Conservation (phyloP, 441 rosid species). For the Gossypium davidsonii region DNA sequence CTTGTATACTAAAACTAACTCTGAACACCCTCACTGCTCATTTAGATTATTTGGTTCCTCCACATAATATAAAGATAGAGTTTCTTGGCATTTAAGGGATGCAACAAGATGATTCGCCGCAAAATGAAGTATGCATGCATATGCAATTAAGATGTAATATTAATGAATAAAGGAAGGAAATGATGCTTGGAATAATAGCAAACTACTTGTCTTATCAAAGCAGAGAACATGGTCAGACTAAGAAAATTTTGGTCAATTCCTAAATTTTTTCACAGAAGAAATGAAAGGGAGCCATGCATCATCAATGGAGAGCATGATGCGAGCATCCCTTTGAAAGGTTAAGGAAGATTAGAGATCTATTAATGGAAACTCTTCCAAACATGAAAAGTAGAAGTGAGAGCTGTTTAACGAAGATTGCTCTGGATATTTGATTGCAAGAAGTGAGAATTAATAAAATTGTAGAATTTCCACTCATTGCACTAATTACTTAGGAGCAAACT, state of each 20-base stretch:
- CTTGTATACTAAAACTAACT: neutral
- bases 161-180: neutral
- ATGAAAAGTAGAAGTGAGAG: neutral
- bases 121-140: neutral
- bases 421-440: neutral
- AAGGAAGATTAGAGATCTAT: neutral
- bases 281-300: neutral
- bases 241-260: neutral
- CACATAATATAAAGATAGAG: neutral
- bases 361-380: neutral
- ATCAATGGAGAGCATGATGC: neutral
- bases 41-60: neutral
- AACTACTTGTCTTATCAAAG: neutral
- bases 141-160: neutral
- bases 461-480: neutral
- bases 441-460: neutral
- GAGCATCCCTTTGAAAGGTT: neutral
- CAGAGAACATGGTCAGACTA: neutral
- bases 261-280: neutral
- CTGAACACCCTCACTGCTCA: neutral
- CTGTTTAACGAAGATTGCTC: neutral
- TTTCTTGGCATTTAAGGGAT: neutral
- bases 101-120: neutral
- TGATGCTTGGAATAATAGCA: neutral
- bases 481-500: neutral